phyloP scores from a whole-genome alignment of 768 basidiomycete species.

The Rhodotorula toruloides region DNA sequence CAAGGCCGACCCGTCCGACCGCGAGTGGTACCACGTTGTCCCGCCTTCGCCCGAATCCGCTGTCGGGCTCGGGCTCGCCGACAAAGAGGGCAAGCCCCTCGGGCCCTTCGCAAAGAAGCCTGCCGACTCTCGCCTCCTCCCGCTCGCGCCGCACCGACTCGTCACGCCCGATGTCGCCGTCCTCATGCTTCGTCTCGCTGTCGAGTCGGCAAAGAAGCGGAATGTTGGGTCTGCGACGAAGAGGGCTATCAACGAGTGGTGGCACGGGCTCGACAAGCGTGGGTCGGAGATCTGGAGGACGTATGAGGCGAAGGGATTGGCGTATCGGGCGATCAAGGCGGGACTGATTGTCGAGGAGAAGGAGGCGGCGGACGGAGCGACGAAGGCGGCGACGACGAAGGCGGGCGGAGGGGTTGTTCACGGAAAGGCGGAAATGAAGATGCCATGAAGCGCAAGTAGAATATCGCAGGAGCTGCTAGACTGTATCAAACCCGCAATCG shows the following conservation, averaged over 20 bases:
- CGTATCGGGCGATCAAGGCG: neutral
- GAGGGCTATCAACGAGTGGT: neutral
- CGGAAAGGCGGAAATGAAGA: too few relatives aligned
- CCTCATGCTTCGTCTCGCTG: constrained; percentile 8
- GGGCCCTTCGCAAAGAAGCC: neutral
- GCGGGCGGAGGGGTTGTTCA: too few relatives aligned
- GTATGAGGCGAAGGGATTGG: neutral
- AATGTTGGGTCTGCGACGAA: neutral
- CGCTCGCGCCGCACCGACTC: constrained; percentile 3
- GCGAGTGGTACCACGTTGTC: neutral
- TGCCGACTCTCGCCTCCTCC: neutral
- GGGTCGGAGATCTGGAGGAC: neutral
- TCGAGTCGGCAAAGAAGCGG: neutral
- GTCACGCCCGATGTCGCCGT: constrained; percentile 9
- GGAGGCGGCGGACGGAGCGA: too few relatives aligned
- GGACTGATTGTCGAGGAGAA: neutral
- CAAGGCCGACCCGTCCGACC: neutral
- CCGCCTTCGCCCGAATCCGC: constrained; percentile 4
- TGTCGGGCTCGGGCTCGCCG: too few relatives aligned
- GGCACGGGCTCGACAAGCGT: neutral
- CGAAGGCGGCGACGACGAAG: too few relatives aligned
- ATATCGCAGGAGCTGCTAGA: too few relatives aligned
- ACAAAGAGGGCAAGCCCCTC: neutral
- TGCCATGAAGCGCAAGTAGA: too few relatives aligned
- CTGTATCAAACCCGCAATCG: too few relatives aligned